Conservation (phyloP, 2,329 filamentous ascomycete genomes). For the Zymoseptoria tritici region DNA sequence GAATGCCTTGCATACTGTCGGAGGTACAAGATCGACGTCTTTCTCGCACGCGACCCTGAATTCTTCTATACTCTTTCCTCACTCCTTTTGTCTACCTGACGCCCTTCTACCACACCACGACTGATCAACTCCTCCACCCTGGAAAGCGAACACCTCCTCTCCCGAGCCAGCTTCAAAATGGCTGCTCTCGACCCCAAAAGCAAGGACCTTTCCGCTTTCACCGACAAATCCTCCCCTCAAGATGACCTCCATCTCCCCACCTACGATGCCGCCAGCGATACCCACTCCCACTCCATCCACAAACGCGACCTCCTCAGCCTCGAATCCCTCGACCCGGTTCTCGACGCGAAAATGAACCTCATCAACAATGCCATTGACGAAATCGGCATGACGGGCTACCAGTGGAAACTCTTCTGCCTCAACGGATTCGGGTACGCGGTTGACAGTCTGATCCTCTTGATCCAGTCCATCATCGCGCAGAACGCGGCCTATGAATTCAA, state of each 20-base stretch:
- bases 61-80: background rate
- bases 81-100: background rate
- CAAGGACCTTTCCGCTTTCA: background rate
- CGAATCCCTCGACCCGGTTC: slow-evolving; percentile 54
- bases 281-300: slow-evolving; percentile 14
- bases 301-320: slow-evolving; percentile 49
- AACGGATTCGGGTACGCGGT: slow-evolving; percentile 58
- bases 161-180: background rate
- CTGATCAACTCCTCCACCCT: background rate
- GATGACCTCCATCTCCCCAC: background rate
- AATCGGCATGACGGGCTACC: slow-evolving; percentile 48
- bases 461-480: slow-evolving; percentile 56
- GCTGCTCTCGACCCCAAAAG: background rate
- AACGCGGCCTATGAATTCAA: slow-evolving; percentile 54
- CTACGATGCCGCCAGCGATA: slow-evolving; percentile 13
- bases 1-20: background rate
- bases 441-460: slow-evolving; percentile 49
- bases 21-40: background rate
- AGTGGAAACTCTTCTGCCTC: slow-evolving; percentile 53
- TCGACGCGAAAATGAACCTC: slow-evolving; percentile 61
- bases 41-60: background rate
- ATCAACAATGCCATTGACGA: slow-evolving; percentile 57
- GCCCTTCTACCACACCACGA: background rate
- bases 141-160: background rate
- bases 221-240: background rate